phyloP scores from a whole-genome alignment of 2,329 filamentous ascomycete species.

The Aspergillus costaricaensis region DNA sequence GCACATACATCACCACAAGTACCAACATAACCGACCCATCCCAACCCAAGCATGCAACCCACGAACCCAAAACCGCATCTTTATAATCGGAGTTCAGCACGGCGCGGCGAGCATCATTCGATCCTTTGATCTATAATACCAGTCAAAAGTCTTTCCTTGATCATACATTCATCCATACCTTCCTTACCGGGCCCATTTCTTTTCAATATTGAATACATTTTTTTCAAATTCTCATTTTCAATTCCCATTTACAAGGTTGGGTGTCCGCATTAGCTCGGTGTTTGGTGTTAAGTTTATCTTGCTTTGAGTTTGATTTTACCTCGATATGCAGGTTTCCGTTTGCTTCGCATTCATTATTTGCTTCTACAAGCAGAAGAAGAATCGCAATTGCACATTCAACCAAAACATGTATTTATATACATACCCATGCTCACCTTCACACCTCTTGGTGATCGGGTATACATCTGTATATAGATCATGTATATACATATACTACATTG shows the following conservation, averaged over 20 bases:
- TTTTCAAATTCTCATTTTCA: no score
- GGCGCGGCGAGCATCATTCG: constrained; percentile 5
- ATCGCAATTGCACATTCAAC: no score
- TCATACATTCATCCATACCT: background rate
- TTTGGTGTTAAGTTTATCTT: constrained; percentile 4
- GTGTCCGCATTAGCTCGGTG: constrained; percentile 11
- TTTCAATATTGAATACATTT: background rate
- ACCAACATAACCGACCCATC: background rate
- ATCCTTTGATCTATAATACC: constrained; percentile 6
- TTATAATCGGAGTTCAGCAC: constrained; percentile 10
- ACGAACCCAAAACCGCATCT: background rate
- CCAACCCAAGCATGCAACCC: background rate
- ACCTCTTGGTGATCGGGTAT: background rate
- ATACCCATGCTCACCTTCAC: background rate
- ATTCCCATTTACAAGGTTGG: background rate
- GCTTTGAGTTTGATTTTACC: background rate
- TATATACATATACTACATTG: background rate
- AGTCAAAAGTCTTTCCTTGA: constrained; percentile 8
- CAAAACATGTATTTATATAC: background rate
- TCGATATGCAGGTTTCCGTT: background rate
- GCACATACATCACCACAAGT: background rate
- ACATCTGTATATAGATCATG: background rate
- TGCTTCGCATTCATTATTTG: no score
- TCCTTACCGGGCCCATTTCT: background rate
- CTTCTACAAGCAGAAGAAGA: no score